Percentiles rank a stretch among this genome's conserved stretches.
Conservation (phyloP, 1,284 basidiomycete species). For the Entoloma clypeatum region DNA sequence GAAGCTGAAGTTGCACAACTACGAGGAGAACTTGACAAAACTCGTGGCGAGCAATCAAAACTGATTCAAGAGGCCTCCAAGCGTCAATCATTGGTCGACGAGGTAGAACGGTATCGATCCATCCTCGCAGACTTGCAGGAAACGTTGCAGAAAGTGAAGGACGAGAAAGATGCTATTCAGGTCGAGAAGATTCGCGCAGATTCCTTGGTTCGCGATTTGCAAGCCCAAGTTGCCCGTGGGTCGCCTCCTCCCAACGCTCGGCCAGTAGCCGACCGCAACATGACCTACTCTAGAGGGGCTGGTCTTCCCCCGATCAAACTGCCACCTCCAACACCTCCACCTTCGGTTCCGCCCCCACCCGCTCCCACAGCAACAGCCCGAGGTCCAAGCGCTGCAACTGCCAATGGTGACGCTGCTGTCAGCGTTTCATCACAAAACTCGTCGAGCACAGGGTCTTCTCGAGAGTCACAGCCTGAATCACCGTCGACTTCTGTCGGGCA, state of each 20-base stretch:
- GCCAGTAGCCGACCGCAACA: constrained; percentile 48
- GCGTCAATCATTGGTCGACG: constrained; percentile 64
- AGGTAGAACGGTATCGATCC: constrained; percentile 74
- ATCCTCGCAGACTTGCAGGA: constrained; percentile 72
- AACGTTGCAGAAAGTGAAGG: constrained; percentile 69
- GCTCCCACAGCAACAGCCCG: constrained; percentile 65
- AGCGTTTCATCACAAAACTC: constrained; percentile 54
- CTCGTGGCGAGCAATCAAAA: constrained; percentile 53
- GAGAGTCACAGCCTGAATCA: constrained; percentile 63
- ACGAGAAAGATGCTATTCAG: constrained; percentile 75
- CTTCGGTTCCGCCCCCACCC: constrained; percentile 83
- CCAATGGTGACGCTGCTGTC: constrained; percentile 45
- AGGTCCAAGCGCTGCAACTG: too few species aligned
- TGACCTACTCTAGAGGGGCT: constrained; percentile 53
- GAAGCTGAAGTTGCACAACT: constrained; percentile 52
- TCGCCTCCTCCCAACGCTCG: constrained; percentile 49
- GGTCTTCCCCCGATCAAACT: constrained; percentile 67
- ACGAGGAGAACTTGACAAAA: constrained; percentile 56
- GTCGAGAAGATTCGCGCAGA: constrained; percentile 72
- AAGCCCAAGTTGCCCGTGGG: constrained; percentile 65
- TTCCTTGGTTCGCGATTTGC: constrained; percentile 64
- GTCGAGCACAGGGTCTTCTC: constrained; percentile 49
- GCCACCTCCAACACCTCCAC: constrained; percentile 86
- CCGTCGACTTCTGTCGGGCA: constrained; percentile 62
- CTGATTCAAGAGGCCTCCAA: constrained; percentile 71